phyloP scores from a whole-genome alignment of 2,329 filamentous ascomycete species.

The Fusarium lyarnte region DNA sequence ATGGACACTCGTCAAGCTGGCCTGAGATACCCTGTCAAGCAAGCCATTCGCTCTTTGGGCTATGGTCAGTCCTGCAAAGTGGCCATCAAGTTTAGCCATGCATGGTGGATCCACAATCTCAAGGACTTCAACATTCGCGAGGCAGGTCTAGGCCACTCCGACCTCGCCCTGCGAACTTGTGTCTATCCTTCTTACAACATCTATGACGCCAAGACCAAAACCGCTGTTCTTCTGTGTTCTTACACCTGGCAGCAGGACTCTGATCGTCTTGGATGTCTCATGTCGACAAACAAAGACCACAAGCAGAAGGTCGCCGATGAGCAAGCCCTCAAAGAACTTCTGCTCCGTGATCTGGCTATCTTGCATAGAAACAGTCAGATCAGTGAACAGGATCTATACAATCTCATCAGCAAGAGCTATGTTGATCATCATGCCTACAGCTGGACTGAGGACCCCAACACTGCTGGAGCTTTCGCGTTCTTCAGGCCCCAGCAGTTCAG shows the following conservation, averaged over 20 bases:
- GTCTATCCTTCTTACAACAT: conserved; percentile 20
- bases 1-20: conserved; percentile 2
- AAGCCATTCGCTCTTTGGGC: conserved; percentile 10
- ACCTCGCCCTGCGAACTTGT: background rate
- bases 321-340: background rate
- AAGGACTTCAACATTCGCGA: background rate
- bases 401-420: conserved; percentile 4
- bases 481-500: conserved; percentile 19
- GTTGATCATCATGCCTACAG: background rate
- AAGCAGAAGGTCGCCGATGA: background rate
- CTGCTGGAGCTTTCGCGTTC: conserved; percentile 17
- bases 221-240: conserved; percentile 7
- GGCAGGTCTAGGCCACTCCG: background rate
- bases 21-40: conserved; percentile 3
- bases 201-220: background rate
- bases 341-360: background rate
- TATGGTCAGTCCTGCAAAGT: conserved; percentile 9
- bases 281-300: background rate
- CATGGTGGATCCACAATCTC: conserved; percentile 14
- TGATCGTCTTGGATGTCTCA: background rate
- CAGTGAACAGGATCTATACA: background rate
- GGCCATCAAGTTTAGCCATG: conserved; percentile 4
- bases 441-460: conserved; percentile 6
- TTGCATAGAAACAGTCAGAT: background rate
- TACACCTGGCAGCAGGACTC: conserved; percentile 19